phyloP scores from a whole-genome alignment of 75 land plant species.

The Chamaecyparis obtusa region DNA sequence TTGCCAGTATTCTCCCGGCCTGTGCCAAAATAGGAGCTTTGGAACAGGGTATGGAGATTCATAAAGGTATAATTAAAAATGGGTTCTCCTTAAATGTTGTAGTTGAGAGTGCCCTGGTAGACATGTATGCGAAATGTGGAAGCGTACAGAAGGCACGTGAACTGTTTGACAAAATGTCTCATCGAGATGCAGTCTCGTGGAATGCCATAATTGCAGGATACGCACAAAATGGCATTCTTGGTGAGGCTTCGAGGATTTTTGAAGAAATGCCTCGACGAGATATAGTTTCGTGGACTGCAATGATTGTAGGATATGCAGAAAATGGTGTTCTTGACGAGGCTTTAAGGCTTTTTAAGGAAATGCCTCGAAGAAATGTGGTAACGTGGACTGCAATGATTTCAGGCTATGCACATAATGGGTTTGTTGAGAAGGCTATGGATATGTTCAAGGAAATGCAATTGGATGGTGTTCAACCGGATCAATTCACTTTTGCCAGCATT shows the following conservation, averaged over 20 bases:
- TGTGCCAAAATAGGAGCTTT: slow-evolving; percentile 7
- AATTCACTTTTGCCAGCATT: slow-evolving; percentile 12
- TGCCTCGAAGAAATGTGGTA: neutral
- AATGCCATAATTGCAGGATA: slow-evolving; percentile 12
- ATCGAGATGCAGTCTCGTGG: slow-evolving; percentile 5
- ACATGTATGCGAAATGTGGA: slow-evolving; percentile 70
- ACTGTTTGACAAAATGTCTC: slow-evolving; percentile 18
- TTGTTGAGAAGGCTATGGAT: neutral
- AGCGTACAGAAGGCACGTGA: slow-evolving; percentile 19
- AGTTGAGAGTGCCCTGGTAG: slow-evolving; percentile 17
- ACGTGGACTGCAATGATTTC: slow-evolving; percentile 12
- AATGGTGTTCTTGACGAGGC: slow-evolving; percentile 1
- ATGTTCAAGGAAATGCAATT: slow-evolving; percentile 2
- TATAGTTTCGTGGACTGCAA: neutral
- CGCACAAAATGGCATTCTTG: slow-evolving; percentile 7
- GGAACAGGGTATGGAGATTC: slow-evolving; percentile 16
- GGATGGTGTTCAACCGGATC: neutral
- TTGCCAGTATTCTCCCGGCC: slow-evolving; percentile 8
- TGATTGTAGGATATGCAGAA: neutral
- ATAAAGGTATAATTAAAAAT: neutral
- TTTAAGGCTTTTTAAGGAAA: neutral
- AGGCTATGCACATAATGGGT: slow-evolving; percentile 8
- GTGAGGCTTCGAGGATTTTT: slow-evolving; percentile 6
- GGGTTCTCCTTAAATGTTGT: no score
- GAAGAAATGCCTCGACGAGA: slow-evolving; percentile 12